phyloP scores from a whole-genome alignment of 2,329 filamentous ascomycete genomes.

The Ophiobolus disseminans region DNA sequence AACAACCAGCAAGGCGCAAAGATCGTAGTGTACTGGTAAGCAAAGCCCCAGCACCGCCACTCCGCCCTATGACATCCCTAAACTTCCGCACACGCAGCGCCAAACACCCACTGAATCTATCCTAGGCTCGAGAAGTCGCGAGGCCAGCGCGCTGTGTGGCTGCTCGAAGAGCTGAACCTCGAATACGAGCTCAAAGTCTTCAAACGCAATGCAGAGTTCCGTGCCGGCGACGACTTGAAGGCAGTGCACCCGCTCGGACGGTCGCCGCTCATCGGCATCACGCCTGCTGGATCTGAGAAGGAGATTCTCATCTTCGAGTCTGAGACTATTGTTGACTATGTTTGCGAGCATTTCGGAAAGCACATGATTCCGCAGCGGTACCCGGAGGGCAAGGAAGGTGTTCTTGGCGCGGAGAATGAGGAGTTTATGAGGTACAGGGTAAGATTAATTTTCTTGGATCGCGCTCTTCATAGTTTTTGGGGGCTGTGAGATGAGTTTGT shows the following conservation, averaged over 20 bases:
- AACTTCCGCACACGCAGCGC: conserved; percentile 3
- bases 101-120: background rate
- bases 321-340: conserved; percentile 80
- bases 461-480: too few relatives aligned
- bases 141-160: conserved; percentile 82
- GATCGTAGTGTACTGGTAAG: conserved; percentile 48
- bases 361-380: conserved; percentile 62
- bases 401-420: conserved; percentile 65
- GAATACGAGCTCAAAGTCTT: conserved; percentile 82
- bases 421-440: conserved; percentile 65
- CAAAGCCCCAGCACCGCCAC: conserved; percentile 14
- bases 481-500: too few relatives aligned
- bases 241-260: conserved; percentile 86
- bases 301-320: conserved; percentile 79
- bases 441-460: conserved; percentile 14
- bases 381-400: conserved; percentile 60
- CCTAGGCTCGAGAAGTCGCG: conserved; percentile 84
- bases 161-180: conserved; percentile 81
- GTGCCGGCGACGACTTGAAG: conserved; percentile 79
- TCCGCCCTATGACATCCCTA: background rate
- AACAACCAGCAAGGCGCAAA: conserved; percentile 42
- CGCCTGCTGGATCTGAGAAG: conserved; percentile 54
- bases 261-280: conserved; percentile 77
- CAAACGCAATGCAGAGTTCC: conserved; percentile 68
- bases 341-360: conserved; percentile 70